Base-by-base conservation (phyloP, 441 rosid species). In the Gossypium aridum region DNA sequence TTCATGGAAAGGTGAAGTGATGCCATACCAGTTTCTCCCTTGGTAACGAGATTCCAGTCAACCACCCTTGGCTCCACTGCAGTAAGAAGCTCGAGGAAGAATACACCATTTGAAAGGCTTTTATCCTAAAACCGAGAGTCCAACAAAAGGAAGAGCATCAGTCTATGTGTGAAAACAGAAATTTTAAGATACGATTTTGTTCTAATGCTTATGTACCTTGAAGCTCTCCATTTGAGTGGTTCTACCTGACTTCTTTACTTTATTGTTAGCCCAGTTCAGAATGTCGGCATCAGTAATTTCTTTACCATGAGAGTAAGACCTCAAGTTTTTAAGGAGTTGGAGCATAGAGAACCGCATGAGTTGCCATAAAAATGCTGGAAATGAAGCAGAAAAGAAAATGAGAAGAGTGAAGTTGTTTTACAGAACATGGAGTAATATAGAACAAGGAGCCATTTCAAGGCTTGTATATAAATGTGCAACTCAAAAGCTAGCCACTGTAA, bases 291-390 rank as follows among this genome's bases (percentile, higher is more conserved):
- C 99, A 1, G 91, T 88, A 56, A 92, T 92, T 83, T 91, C 99
- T 80, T 91, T 91, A 77, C 97, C 98, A 82, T 92, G 93, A 34
- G 94, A 83, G 80, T 89, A 96, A 71, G 87, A 82, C 82, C 99
- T 89, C 83, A 94, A 81, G 83, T 94, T 91, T 82, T 82, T 86
- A 81, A 92, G 86, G 75, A 94, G 99, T 87, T 91, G 97, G 76
- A 94, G 93, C 99, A 94, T 94, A 7, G 91, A 84, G 78, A 84
- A 94, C 85, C 99, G 89, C 97, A 94, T 92, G 74, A 94, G 86
- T 80, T 94, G 99, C 99, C 99, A 94, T 55, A 94, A 69, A 81
- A 76, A 88, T 37, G 98, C 99, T 94, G 94, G 73, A 76, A 72
- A 43, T 47, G 75, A 67, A 71, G 51, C 22, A 60, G 59, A 23